Conservation (phyloP, 345 rosid species). For the Aquilaria sinensis region DNA sequence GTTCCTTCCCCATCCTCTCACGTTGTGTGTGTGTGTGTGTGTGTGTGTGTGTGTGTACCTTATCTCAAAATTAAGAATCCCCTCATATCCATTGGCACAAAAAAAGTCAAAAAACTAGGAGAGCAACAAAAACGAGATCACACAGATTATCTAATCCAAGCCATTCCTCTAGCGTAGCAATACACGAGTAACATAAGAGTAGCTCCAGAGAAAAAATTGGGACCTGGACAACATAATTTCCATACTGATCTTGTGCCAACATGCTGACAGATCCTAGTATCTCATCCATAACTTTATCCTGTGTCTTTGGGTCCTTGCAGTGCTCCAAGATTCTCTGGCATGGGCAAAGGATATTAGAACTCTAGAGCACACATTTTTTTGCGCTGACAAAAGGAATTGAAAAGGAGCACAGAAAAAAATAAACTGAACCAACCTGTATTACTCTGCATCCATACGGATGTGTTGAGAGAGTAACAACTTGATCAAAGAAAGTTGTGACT, state of each 20-base stretch:
- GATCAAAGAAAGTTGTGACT: slow-evolving; percentile 39
- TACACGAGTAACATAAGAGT: not conserved
- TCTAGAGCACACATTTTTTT: not conserved
- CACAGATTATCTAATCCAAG: too few relatives aligned
- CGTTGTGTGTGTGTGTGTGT: too few relatives aligned
- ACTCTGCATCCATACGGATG: slow-evolving; percentile 75
- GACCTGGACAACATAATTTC: slow-evolving; percentile 70
- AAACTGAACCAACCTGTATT: slow-evolving; percentile 37
- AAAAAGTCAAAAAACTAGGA: too few relatives aligned
- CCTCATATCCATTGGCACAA: too few relatives aligned
- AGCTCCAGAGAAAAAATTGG: slow-evolving; percentile 8
- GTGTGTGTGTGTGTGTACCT: too few relatives aligned
- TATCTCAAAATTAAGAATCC: too few relatives aligned
- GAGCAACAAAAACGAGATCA: too few relatives aligned
- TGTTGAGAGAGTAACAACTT: slow-evolving; percentile 51
- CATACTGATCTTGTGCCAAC: slow-evolving; percentile 67
- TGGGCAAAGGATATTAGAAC: slow-evolving; percentile 4
- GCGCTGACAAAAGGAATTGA: not conserved
- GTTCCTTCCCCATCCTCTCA: too few relatives aligned
- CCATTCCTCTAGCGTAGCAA: too few relatives aligned
- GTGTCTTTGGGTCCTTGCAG: slow-evolving; percentile 41
- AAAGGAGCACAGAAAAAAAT: not conserved
- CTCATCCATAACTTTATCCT: slow-evolving; percentile 56
- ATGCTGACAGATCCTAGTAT: slow-evolving; percentile 49
- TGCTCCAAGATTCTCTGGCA: slow-evolving; percentile 57